Base-by-base conservation (phyloP, 768 basidiomycete genomes). In the Tricholoma furcatifolium region DNA sequence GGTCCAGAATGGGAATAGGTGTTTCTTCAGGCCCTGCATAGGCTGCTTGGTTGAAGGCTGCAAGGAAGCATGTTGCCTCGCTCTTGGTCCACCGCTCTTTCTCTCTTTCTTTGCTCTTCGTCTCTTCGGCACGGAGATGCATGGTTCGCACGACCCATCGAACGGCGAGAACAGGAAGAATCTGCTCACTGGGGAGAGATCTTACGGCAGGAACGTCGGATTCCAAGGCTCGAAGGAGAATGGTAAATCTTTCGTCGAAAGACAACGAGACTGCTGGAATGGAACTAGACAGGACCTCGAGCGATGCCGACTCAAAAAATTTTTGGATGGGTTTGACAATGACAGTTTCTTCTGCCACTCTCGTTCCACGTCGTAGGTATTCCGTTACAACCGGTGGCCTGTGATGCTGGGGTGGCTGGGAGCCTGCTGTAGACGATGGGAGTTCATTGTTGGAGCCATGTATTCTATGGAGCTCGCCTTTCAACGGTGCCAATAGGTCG, bases 401-500 rank as follows among this genome's bases (percentile, higher is more conserved):
- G 18, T 49, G 53, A 30, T 60, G 61, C 9, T 56, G 64, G 38
- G 75, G 68, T 24, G n/a, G 66, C 9, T 75, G 67, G 12, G 68
- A 63, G 30, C 76, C 72, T 3, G 72, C 45, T 7, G 67, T 60
- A 31, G 63, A 66, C 44, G 67, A 67, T 39, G 68, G 63, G 14
- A 60, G 65, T 32, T 58, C 61, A 32, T 70, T n/a, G n/a, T n/a
- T 75, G 2, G 79, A 70, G 6, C 62, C 64, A 32, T 78, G 81
- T 32, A 91, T 75, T 32, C 80, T 80, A 46, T 82, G 70, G 18
- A 91, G 69, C 51, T 82, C 86, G 17, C 85, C 85, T 56, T 80
- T 85, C 14, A 91, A 68, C 24, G 87, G 86, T 6, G 86, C 87
- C 7, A 91, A 74, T 17, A 77, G 77, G 64, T 91, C 87, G 9